A percentile compares a stretch with the other conserved stretches of the same genome.
Evolutionary conservation across 2,329 filamentous ascomycete genomes (phyloP).

Genomic region (Diaporthe citriasiana): DNA sequence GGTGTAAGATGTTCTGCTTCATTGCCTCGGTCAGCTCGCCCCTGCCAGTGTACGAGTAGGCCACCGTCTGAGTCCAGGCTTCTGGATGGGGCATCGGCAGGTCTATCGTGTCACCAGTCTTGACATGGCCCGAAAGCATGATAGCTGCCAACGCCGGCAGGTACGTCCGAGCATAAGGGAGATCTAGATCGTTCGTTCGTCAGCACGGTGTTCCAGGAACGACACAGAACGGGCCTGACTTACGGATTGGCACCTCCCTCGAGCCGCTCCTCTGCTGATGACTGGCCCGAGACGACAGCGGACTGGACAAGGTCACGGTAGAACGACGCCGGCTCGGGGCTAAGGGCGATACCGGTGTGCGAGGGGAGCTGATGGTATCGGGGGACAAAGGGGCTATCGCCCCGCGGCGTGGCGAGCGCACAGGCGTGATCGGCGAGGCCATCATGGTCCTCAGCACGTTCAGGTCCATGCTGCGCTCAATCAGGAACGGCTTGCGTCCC

Average conservation of each 20-base stretch:
- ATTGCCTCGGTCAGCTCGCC: slow-evolving; percentile 61
- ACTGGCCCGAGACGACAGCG: slow-evolving; percentile 44
- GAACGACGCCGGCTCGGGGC: slow-evolving; percentile 35
- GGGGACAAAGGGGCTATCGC: slow-evolving; percentile 29
- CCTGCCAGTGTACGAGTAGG: slow-evolving; percentile 67
- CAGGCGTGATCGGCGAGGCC: slow-evolving; percentile 49
- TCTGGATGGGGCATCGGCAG: slow-evolving; percentile 70
- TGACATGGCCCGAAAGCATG: slow-evolving; percentile 67
- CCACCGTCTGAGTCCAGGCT: slow-evolving; percentile 68
- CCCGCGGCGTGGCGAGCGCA: slow-evolving; percentile 38
- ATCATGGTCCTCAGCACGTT: slow-evolving; percentile 62
- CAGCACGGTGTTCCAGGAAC: slow-evolving; percentile 4
- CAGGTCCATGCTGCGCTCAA: slow-evolving; percentile 66
- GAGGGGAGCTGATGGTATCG: slow-evolving; percentile 37
- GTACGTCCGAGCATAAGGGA: slow-evolving; percentile 61
- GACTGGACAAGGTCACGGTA: slow-evolving; percentile 30
- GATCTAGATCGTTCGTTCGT: slow-evolving; percentile 53
- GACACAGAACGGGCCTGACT: slow-evolving; percentile 48
- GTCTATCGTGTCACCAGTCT: slow-evolving; percentile 67
- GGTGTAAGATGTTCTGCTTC: slow-evolving; percentile 66
- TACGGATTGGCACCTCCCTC: slow-evolving; percentile 62
- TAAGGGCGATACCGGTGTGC: slow-evolving; percentile 20
- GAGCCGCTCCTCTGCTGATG: slow-evolving; percentile 31
- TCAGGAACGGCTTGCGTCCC: slow-evolving; percentile 60
- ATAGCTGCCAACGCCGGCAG: slow-evolving; percentile 69